Evolutionary conservation across 371 early-diverging fungal genomes (phyloP), one percentile per base, ranked within the genome.

Genomic region (Mycotypha africana): DNA sequence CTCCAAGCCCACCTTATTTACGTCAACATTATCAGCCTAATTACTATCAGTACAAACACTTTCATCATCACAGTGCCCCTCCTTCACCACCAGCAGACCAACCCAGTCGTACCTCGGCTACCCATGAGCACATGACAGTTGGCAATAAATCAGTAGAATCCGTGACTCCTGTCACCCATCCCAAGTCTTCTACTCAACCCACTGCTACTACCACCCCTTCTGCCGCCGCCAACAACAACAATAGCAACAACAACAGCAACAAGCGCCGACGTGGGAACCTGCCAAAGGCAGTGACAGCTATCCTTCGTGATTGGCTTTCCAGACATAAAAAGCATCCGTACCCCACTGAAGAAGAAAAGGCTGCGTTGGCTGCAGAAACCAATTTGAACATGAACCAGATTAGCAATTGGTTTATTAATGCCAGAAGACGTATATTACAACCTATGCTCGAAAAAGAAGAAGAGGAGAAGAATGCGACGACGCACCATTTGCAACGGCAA

Each of bases 371-470:
- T 0, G 56, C 66, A 32, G 67, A 76, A 16, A 89, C 89, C 0
- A 82, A 81, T 12, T 53, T 92, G 42, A 81, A 71, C 5, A 45
- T 83, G 43, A 81, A 81, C 42, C 91, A 90, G 56, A 80, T 88
- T 38, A 86, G 84, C 46, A 85, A 90, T 54, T 90, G 91, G 91
- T 90, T 90, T 55, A 89, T 92, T 44, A 92, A 92, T 65, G 90
- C 91, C 0, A 58, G 92, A 23, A 62, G 92, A 53, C 78, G 91
- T 41, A 78, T 78, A 17, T 35, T 77, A 45, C 70, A 75, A 34
- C 74, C 67, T 17, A 65, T 71, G 65, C 47, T 71, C 17, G 60
- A 67, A 47, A 36, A 60, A 52, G 53, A 61, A 59, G 42, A 61
- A 45, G 36, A 58, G 44, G 38, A 52, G 52, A 42, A 47, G 19